These are phyloP conservation scores for Thalassiosira livingstoniorum DNA, from an alignment of 352 stramenopile species.

Conservation along the genomic window DNA sequence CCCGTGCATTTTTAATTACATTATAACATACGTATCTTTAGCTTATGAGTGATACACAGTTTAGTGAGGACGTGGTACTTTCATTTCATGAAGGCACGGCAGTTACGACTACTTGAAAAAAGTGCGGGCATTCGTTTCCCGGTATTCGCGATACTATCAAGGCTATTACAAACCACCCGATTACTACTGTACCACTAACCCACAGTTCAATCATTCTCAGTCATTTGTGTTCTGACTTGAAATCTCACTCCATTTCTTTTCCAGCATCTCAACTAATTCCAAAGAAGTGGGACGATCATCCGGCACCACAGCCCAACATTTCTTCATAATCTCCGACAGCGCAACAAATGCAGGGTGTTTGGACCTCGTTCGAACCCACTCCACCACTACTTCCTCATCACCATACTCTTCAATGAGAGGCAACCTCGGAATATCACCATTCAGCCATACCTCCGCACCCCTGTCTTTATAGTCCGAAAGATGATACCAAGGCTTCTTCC, in stretches of 20 bases:
- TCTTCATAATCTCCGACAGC: slow-evolving; percentile 29
- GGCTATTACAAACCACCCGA: too few relatives aligned
- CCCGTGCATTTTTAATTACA: too few relatives aligned
- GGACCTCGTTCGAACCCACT: slow-evolving; percentile 1
- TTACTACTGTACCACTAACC: too few relatives aligned
- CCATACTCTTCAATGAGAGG: slow-evolving; percentile 12
- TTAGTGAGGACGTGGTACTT: too few relatives aligned
- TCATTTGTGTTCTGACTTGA: too few relatives aligned
- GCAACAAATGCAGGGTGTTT: slow-evolving; percentile 27
- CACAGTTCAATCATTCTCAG: too few relatives aligned
- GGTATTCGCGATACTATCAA: too few relatives aligned
- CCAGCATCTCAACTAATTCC: slow-evolving; percentile 32
- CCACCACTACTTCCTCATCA: background rate
- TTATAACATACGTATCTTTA: too few relatives aligned
- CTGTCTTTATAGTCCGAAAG: background rate
- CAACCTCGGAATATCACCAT: slow-evolving; percentile 14
- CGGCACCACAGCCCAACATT: slow-evolving; percentile 31
- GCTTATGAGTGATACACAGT: too few relatives aligned
- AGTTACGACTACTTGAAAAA: too few relatives aligned
- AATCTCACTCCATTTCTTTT: slow-evolving; percentile 2
- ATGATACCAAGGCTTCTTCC: slow-evolving; percentile 29
- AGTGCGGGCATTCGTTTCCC: too few relatives aligned
- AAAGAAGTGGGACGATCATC: slow-evolving; percentile 22
- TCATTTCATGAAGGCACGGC: too few relatives aligned
- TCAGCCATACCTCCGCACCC: background rate